phyloP scores from a whole-genome alignment of 192 early-diverging fungal species.

The Allomyces macrogynus region DNA sequence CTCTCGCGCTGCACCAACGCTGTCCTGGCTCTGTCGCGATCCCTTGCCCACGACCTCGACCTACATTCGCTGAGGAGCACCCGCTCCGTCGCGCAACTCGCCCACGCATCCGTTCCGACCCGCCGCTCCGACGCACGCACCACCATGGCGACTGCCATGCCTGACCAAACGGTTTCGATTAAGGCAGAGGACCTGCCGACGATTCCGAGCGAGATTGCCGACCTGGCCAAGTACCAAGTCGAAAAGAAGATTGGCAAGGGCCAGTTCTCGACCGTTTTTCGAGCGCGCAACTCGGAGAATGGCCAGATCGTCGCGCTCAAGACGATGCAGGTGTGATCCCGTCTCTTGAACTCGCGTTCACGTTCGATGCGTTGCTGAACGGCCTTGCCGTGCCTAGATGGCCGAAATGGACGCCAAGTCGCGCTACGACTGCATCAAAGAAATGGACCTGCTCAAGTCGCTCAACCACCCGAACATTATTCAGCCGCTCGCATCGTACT shows the following conservation, averaged over 20 bases:
- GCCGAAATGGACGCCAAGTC: conserved; percentile 4
- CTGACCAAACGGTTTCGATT: background rate
- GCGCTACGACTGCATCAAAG: conserved; percentile 6
- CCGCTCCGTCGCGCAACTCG: too few species aligned
- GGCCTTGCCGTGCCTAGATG: background rate
- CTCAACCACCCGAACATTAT: conserved; percentile 4
- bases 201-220: background rate
- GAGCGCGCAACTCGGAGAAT: background rate
- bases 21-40: too few species aligned
- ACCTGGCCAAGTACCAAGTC: background rate
- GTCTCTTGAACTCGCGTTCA: background rate
- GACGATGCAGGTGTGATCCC: background rate
- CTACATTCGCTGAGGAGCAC: too few species aligned
- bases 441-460: conserved; percentile 7
- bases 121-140: too few species aligned
- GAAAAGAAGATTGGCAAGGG: conserved; percentile 8
- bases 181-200: background rate
- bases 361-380: too few species aligned
- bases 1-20: too few species aligned
- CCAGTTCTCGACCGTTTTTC: conserved; percentile 7
- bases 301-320: conserved; percentile 1
- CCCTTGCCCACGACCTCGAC: too few species aligned
- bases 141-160: background rate
- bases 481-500: background rate
- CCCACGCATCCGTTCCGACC: too few species aligned